Conservation (phyloP, 139 green algal species). For the Tetradesmus obliquus region DNA sequence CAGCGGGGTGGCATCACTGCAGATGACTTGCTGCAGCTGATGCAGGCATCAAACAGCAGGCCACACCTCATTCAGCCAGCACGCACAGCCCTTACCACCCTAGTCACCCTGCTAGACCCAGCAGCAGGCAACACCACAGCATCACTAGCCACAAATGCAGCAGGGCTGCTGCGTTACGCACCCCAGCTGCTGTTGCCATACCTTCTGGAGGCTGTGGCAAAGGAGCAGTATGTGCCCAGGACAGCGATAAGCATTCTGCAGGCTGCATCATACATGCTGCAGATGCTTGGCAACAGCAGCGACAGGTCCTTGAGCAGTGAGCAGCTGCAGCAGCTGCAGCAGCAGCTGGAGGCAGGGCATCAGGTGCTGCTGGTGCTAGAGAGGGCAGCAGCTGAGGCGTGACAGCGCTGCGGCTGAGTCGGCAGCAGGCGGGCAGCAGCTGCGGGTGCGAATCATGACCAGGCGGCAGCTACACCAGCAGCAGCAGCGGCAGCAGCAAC, state of each 20-base stretch:
- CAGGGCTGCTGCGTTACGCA: neutral
- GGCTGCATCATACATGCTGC: neutral
- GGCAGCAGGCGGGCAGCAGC: too few relatives aligned
- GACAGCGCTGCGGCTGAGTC: neutral
- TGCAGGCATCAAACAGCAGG: neutral
- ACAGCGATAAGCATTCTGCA: neutral
- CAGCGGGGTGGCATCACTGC: neutral
- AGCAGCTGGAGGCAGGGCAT: neutral
- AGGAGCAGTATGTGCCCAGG: neutral
- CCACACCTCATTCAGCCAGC: neutral
- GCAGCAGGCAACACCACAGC: neutral
- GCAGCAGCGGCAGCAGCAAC: neutral
- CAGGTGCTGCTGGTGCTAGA: neutral
- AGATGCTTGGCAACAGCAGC: neutral
- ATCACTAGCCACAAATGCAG: neutral
- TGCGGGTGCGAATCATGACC: neutral
- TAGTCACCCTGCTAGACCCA: neutral
- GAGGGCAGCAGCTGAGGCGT: neutral
- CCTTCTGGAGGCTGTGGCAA: neutral
- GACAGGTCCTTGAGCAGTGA: neutral
- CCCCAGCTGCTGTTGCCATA: slow-evolving; percentile 30
- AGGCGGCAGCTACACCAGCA: neutral
- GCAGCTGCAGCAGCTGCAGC: neutral
- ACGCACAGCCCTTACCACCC: neutral
- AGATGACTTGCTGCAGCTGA: neutral